These are phyloP conservation scores for Physaria fendleri DNA, from an alignment of 345 rosid species.

Conservation along the genomic window DNA sequence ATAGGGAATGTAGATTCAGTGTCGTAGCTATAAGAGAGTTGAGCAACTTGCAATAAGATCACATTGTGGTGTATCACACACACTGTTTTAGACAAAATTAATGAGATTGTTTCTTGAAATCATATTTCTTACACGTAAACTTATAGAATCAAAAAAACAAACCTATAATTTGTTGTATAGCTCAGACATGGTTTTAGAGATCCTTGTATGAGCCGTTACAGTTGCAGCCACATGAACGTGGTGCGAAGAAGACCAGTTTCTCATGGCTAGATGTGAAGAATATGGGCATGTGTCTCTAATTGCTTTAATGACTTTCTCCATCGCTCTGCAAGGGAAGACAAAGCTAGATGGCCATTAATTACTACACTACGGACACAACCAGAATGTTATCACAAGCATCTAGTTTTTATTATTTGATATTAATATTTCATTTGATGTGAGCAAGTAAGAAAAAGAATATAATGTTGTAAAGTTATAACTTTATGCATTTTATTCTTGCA, in stretches of 20 bases:
- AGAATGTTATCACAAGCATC: no score
- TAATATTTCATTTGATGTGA: no score
- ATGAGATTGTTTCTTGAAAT: background rate
- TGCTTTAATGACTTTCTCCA: slow-evolving; percentile 43
- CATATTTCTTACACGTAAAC: background rate
- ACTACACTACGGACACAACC: no score
- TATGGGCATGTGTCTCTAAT: slow-evolving; percentile 33
- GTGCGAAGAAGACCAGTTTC: slow-evolving; percentile 23
- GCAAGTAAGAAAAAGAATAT: no score
- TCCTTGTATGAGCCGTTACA: slow-evolving; percentile 32
- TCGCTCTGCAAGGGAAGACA: slow-evolving; percentile 48
- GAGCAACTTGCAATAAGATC: background rate
- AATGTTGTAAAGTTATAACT: no score
- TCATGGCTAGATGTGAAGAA: slow-evolving; percentile 33
- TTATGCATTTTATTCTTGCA: no score
- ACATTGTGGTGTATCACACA: background rate
- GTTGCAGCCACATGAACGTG: slow-evolving; percentile 41
- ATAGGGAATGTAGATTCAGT: background rate
- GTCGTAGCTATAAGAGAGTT: background rate
- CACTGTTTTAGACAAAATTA: background rate
- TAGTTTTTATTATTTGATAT: no score
- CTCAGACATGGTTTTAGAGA: slow-evolving; percentile 29
- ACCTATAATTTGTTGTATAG: slow-evolving; percentile 27
- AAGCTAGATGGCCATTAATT: no score
- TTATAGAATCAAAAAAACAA: background rate